Conservation (phyloP, 805 yeast genomes). For the Pichia cephalocereana region DNA sequence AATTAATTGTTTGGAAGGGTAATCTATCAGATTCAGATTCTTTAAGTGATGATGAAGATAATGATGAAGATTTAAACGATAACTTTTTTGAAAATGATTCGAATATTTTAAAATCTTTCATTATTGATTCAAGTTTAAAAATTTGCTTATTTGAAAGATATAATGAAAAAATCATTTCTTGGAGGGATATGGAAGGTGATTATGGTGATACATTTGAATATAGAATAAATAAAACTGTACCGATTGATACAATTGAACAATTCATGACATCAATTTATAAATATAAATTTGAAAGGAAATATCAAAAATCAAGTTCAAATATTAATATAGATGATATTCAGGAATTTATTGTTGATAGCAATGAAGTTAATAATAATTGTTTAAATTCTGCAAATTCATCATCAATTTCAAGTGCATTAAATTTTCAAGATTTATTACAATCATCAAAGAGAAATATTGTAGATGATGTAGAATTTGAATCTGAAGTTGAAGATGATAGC, state of each 20-base stretch:
- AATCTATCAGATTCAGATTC: slow-evolving; percentile 56
- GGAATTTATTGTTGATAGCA: slow-evolving; percentile 43
- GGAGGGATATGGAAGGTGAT: slow-evolving; percentile 85
- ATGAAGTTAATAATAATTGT: slow-evolving; percentile 16
- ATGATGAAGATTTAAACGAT: slow-evolving; percentile 33
- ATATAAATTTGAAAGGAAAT: slow-evolving; percentile 72
- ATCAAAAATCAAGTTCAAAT: slow-evolving; percentile 41
- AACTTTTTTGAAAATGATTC: slow-evolving; percentile 25
- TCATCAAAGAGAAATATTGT: neutral
- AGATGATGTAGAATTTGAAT: slow-evolving; percentile 13
- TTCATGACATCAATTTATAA: slow-evolving; percentile 55
- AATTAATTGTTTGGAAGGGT: slow-evolving; percentile 60
- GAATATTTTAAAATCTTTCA: slow-evolving; percentile 63
- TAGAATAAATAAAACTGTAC: slow-evolving; percentile 54
- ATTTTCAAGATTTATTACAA: slow-evolving; percentile 1
- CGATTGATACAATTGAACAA: slow-evolving; percentile 44
- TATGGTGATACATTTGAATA: slow-evolving; percentile 78
- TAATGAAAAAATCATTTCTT: slow-evolving; percentile 50
- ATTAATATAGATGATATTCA: slow-evolving; percentile 40
- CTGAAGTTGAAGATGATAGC: slow-evolving; percentile 16
- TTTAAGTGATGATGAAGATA: slow-evolving; percentile 37
- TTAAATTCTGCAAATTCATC: slow-evolving; percentile 13
- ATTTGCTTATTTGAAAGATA: slow-evolving; percentile 43
- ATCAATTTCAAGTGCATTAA: slow-evolving; percentile 10
- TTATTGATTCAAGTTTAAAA: slow-evolving; percentile 51